Base-by-base conservation (phyloP, 2,329 filamentous ascomycete species). In the Neophaeococcomyces aloes region DNA sequence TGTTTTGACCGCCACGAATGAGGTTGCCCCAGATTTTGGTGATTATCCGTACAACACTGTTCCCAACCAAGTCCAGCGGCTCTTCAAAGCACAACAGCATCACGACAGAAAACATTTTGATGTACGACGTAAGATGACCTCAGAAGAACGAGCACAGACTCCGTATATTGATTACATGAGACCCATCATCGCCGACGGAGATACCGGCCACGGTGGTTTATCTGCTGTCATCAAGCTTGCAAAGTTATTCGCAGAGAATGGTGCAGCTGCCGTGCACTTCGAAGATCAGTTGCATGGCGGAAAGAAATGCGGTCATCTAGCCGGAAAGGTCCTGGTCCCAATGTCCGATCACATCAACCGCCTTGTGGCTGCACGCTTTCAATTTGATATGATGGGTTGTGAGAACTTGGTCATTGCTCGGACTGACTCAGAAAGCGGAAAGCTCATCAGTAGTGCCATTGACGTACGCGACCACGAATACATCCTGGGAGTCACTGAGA, bases 21-120 rank as follows among this genome's bases (percentile, higher is more conserved):
- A 98, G 63, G 91, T 98, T 21, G 95, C 87, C 0, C 85, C 91
- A 33, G 91, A 98, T 62, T 94, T 96, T 67, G 91, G 91, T 57
- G 91, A 98, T 65, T 98, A 98, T 63, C 91, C 91, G 0, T 98
- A 98, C 69, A 96, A 96, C 61, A 98, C 91, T 0, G 91, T 98
- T 3, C 91, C 91, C 7, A 96, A 96, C 66, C 91, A 96, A 63
- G 91, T 98, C 3, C 87, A 98, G 68, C 79, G 91, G 51, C 70
- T 98, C 40, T 86, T 93, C 68, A 96, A 96, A 68, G 91, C 91
- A 3, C 91, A 98, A 65, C 87, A 87, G 53, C 80, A 96, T 71
- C 91, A 98, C 63, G 91, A 98, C 64, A 81, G 91, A 54, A 94
- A 93, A 65, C 85, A 95, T 59, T 96, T 85, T 81, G 87, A 95